These are phyloP conservation scores for Larix kaempferi DNA, from an alignment of 75 land plant species.

Conservation along the genomic window DNA sequence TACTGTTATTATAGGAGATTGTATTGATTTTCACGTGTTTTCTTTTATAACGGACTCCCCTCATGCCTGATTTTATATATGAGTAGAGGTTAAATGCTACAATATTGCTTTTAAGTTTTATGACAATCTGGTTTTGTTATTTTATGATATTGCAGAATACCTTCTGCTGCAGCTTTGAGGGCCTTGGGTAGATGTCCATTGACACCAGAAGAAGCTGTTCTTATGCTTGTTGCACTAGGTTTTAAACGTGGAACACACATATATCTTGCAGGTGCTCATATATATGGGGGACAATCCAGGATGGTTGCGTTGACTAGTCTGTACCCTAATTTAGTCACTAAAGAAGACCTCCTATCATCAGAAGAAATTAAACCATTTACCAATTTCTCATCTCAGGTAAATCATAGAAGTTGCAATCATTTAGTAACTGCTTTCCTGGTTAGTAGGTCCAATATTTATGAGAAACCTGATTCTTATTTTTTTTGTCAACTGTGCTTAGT, in stretches of 20 bases:
- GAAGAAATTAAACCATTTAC: constrained; percentile 74
- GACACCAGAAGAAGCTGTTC: constrained; percentile 89
- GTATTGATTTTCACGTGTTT: neutral
- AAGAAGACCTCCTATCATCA: constrained; percentile 82
- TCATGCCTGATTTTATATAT: neutral
- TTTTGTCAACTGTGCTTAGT: no score
- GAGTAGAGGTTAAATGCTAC: neutral
- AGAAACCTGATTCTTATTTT: neutral
- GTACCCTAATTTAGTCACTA: constrained; percentile 90
- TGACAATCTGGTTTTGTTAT: neutral
- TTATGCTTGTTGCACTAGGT: constrained; percentile 95
- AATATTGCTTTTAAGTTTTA: neutral
- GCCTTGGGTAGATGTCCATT: constrained; percentile 87
- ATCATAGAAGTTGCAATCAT: neutral
- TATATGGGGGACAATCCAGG: constrained; percentile 81
- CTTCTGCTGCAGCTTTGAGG: constrained; percentile 51
- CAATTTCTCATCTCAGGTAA: constrained; percentile 93
- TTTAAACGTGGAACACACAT: constrained; percentile 86
- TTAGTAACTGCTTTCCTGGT: neutral
- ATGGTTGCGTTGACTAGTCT: constrained; percentile 67
- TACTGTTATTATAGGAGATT: neutral
- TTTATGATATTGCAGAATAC: constrained; percentile 44
- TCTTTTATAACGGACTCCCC: neutral
- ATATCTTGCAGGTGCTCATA: constrained; percentile 86
- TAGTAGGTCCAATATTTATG: neutral